Evolutionary conservation across 345 rosid species (phyloP).

Genomic region (Cardamine resedifolia): DNA sequence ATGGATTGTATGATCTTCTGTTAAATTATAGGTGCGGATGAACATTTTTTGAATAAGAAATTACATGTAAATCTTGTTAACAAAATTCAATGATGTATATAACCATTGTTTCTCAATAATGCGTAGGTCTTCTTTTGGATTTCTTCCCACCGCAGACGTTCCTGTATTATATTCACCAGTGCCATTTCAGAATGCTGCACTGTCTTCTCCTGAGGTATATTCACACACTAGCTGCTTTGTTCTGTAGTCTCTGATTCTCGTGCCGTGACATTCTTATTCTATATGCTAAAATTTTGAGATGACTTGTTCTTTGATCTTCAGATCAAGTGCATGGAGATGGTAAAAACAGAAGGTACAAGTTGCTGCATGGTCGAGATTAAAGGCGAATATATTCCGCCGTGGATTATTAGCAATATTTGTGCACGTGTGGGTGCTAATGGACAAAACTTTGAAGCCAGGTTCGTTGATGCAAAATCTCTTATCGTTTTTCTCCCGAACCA

Average conservation of each 20-base stretch:
- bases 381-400: conserved; percentile 71
- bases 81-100: not conserved
- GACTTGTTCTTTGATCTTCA: conserved; percentile 40
- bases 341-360: conserved; percentile 43
- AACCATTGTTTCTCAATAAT: conserved; percentile 32
- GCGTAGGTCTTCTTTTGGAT: conserved; percentile 67
- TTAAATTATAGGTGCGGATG: conserved; percentile 74
- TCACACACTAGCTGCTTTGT: not conserved
- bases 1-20: conserved; percentile 79
- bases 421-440: conserved; percentile 53
- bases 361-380: conserved; percentile 64
- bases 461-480: conserved; percentile 6
- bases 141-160: conserved; percentile 66
- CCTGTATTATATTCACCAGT: conserved; percentile 78
- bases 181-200: conserved; percentile 76
- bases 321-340: conserved; percentile 76
- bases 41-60: not conserved
- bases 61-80: not conserved
- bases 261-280: not conserved
- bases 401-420: conserved; percentile 78
- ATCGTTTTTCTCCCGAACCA: not conserved
- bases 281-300: not conserved
- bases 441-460: conserved; percentile 80
- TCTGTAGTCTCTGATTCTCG: conserved; percentile 4
- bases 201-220: conserved; percentile 79